Evolutionary conservation across 257 asterid species (phyloP), one percentile per base, ranked within the genome.

Genomic region (Plectranthus barbatus): DNA sequence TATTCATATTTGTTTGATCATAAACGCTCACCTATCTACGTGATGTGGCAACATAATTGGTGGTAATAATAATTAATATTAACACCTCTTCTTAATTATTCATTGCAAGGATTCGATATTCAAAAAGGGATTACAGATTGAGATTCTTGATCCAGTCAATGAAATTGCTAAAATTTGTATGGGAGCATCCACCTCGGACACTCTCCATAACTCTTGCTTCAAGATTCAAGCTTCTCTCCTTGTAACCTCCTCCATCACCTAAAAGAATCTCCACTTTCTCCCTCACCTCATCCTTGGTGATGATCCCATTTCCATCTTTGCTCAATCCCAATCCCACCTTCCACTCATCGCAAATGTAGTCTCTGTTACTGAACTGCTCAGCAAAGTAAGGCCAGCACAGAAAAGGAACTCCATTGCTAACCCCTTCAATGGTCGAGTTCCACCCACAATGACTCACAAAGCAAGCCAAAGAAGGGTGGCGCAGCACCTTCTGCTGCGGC

Each of bases 361-460:
- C n/a, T n/a, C n/a, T 63, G 42, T 84, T 77, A 7, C 62, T 39
- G 7, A 73, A 66, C 60, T 81, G 91, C 48, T 84, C 91, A 0
- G 79, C 84, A 21, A 77, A 81, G 59, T 79, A 81, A 4, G 91
- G 91, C 86, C 88, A 84, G 50, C 86, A 84, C n/a, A 81, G 46
- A 59, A 81, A 59, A 21, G 88, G 86, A 12, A 81, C 53, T 6
- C 37, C 76, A 79, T 53, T 80, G 88, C 4, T 83, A 86, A 0
- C 77, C 80, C 92, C 92, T 82, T 13, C 65, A n/a, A n/a, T n/a
- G n/a, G n/a, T n/a, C n/a, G n/a, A n/a, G n/a, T n/a, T n/a, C n/a
- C n/a, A n/a, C n/a, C n/a, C n/a, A n/a, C n/a, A n/a, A n/a, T n/a
- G n/a, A n/a, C n/a, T n/a, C n/a, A n/a, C n/a, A n/a, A n/a, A n/a